Evolutionary conservation across 2,329 filamentous ascomycete species (phyloP), one percentile per base, ranked within the genome.

Genomic region (Furcasterigmium furcatum): DNA sequence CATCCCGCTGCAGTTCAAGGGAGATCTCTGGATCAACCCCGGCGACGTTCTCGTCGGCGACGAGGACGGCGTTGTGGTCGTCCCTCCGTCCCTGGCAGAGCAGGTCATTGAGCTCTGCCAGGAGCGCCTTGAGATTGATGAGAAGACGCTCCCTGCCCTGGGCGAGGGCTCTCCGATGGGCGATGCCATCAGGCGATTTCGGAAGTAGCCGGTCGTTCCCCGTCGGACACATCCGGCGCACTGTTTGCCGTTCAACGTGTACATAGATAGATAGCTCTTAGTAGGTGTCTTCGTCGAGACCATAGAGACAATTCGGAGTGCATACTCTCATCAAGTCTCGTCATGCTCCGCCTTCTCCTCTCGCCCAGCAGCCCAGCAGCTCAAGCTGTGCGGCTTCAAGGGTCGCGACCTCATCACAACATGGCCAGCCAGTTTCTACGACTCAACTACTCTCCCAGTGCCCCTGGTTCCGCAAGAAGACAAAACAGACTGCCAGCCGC

Each of bases 401-500:
- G n/a, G n/a, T n/a, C n/a, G n/a, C n/a, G n/a, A n/a, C n/a, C n/a
- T n/a, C n/a, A n/a, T n/a, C n/a, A n/a, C n/a, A n/a, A n/a, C n/a
- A n/a, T n/a, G n/a, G n/a, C n/a, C n/a, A n/a, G n/a, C n/a, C n/a
- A n/a, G n/a, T n/a, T n/a, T n/a, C n/a, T n/a, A n/a, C n/a, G n/a
- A n/a, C n/a, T n/a, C n/a, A n/a, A n/a, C n/a, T n/a, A n/a, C n/a
- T n/a, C n/a, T n/a, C n/a, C n/a, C n/a, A n/a, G n/a, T n/a, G n/a
- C n/a, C n/a, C 27, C 10, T 30, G 27, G n/a, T 4, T 4, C 27
- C 27, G 10, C 27, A 30, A n/a, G n/a, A 30, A 30, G n/a, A 14
- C 51, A 54, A 32, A 52, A 52, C 7, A 51, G 53, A 27, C 63
- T 77, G 10, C 68, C 69, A 13, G 80, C 80, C 9, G 68, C 78